Percentiles rank a stretch among this genome's conserved stretches.
These are phyloP conservation scores for Globisporangium takayamanum DNA, from an alignment of 352 stramenopile species.

Conservation along the genomic window DNA sequence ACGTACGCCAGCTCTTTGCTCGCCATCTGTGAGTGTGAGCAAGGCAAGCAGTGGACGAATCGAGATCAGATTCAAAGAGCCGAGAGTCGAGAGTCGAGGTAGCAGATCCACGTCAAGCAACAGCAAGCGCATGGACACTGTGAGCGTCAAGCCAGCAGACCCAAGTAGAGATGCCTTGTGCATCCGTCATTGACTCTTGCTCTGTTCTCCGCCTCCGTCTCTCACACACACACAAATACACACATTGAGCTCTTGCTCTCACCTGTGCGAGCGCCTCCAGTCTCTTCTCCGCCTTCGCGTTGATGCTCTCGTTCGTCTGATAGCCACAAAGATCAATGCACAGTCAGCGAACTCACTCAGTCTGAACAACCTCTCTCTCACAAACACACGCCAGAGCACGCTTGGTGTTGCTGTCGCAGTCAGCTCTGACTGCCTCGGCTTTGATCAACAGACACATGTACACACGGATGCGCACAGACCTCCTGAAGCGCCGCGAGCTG, in stretches of 20 bases:
- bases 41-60: background rate
- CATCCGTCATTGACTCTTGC: no score
- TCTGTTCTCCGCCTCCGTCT: no score
- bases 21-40: slow-evolving; percentile 14
- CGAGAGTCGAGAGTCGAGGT: no score
- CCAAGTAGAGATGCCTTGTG: no score
- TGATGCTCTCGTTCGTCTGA: slow-evolving; percentile 25
- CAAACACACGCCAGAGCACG: background rate
- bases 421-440: background rate
- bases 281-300: slow-evolving; percentile 19
- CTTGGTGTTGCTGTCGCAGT: background rate
- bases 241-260: background rate
- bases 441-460: background rate
- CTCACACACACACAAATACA: no score
- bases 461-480: slow-evolving; percentile 10
- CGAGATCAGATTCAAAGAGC: slow-evolving; percentile 3
- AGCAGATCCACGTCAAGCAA: no score
- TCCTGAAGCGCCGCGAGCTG: slow-evolving; percentile 20
- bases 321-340: background rate
- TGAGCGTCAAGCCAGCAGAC: no score
- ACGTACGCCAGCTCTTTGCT: slow-evolving; percentile 18
- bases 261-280: slow-evolving; percentile 19
- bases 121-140: no score
- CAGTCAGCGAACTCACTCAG: background rate
- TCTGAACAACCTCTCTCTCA: background rate